A percentile compares a stretch with the other conserved stretches of the same genome.
phyloP scores from a whole-genome alignment of 108 stramenopile genomes.

The Aurantiochytrium sp. region DNA sequence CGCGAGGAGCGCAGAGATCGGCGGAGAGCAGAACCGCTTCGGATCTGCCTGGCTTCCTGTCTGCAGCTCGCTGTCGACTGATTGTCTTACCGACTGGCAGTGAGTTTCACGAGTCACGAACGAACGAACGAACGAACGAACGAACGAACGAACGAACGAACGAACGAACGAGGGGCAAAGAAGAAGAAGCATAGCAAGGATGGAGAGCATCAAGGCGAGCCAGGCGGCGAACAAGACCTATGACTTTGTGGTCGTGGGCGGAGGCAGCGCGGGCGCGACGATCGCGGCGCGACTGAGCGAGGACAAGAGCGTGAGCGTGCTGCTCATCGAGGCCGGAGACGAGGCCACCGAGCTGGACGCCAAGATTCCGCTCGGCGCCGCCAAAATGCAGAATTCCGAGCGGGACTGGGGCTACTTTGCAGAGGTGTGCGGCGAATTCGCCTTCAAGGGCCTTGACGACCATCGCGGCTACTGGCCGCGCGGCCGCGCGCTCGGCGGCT shows the following conservation, averaged over 20 bases:
- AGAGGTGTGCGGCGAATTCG: neutral
- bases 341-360: neutral
- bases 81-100: neutral
- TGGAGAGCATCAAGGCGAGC: neutral
- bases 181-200: neutral
- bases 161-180: neutral
- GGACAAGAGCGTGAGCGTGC: neutral
- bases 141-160: neutral
- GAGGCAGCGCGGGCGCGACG: neutral
- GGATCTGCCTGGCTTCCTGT: neutral
- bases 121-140: neutral
- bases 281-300: neutral
- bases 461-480: neutral
- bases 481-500: neutral
- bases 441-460: constrained; percentile 1
- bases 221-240: neutral
- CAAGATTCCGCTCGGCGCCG: neutral
- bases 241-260: neutral
- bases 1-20: neutral
- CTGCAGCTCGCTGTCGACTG: neutral
- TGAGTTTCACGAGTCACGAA: neutral
- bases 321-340: neutral
- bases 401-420: neutral
- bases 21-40: neutral
- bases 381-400: neutral